Base-by-base conservation (phyloP, 495 filamentous ascomycete genomes). In the Letharia columbiana region DNA sequence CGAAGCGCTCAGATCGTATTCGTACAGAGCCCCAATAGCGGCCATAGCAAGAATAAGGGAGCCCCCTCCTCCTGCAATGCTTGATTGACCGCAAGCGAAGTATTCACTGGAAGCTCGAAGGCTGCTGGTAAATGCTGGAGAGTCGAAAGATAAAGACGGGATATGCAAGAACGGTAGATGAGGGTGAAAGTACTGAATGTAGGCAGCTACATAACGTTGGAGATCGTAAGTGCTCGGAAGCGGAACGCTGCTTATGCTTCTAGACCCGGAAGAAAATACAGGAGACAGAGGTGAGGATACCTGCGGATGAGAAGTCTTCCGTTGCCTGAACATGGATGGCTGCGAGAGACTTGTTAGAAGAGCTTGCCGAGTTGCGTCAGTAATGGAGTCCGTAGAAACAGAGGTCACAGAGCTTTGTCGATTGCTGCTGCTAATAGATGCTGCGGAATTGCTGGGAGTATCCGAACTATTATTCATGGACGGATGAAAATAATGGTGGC, bases 21-120 rank as follows among this genome's bases (percentile, higher is more conserved):
- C 94, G 75, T 96, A 97, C n/a, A 96, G 77, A 45, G 94, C 91
- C 60, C 94, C 94, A 70, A 98, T 95, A 61, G 94, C 91, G 61
- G 95, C 91, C 87, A 98, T 98, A 11, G 92, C 94, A 23, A 98
- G 82, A 63, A 98, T 88, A 67, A 98, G 79, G 73, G 91, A 96
- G 59, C 93, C 94, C 58, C 89, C 90, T 47, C 93, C 93, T 54
- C 91, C 90, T 61, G 85, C 79, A 63, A 89, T 83, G 61, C 85
- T 85, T 45, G 82, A 80, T 64, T 86, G 86, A 69, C 84, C 84
- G 68, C 82, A 81, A 62, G 79, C 78, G 41, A 77, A 70, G 65
- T 87, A 80, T 41, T 80, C 80, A 64, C 79, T 80, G 7, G 80
- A 75, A 3, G 79, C 78, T 71, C 83, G 78, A 62, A 88, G 66